Evolutionary conservation across 345 rosid species (phyloP).

Genomic region (Firmiana major): DNA sequence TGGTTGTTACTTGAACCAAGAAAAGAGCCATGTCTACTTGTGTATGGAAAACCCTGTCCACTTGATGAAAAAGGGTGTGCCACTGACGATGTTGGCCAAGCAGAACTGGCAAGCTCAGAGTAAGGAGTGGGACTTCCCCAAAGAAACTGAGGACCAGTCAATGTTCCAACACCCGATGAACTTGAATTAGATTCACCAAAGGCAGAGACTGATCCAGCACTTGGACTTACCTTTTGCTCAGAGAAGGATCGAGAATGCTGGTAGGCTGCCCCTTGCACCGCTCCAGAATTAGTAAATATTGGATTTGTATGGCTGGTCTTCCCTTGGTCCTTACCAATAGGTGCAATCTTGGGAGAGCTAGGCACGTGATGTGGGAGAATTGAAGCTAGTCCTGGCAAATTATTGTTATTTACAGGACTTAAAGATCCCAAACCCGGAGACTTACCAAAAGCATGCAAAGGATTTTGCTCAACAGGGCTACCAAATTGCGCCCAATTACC

Average conservation of each 20-base stretch:
- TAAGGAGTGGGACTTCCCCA: slow-evolving; percentile 83
- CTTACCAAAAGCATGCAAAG: slow-evolving; percentile 52
- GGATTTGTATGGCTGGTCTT: slow-evolving; percentile 47
- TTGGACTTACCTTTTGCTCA: slow-evolving; percentile 37
- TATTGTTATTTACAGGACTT: slow-evolving; percentile 51
- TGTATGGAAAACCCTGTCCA: slow-evolving; percentile 51
- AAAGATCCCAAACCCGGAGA: slow-evolving; percentile 55
- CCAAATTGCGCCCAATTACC: slow-evolving; percentile 75
- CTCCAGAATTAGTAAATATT: slow-evolving; percentile 34
- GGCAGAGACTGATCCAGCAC: slow-evolving; percentile 42
- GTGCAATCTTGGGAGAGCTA: slow-evolving; percentile 59
- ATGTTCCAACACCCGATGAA: slow-evolving; percentile 56
- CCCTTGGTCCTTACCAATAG: slow-evolving; percentile 74
- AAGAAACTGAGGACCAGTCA: slow-evolving; percentile 81
- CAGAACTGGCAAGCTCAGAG: slow-evolving; percentile 47
- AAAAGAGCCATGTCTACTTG: slow-evolving; percentile 49
- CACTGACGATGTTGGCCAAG: slow-evolving; percentile 55
- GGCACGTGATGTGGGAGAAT: slow-evolving; percentile 61
- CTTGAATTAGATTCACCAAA: slow-evolving; percentile 51
- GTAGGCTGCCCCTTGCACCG: slow-evolving; percentile 45
- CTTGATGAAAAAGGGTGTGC: slow-evolving; percentile 45
- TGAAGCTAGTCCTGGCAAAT: slow-evolving; percentile 80
- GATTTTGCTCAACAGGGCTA: slow-evolving; percentile 64
- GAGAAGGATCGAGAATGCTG: slow-evolving; percentile 56
- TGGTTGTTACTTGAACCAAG: slow-evolving; percentile 56